These are phyloP conservation scores for Eutypella sp. DNA, from an alignment of 2,329 filamentous ascomycete species.

Conservation along the genomic window DNA sequence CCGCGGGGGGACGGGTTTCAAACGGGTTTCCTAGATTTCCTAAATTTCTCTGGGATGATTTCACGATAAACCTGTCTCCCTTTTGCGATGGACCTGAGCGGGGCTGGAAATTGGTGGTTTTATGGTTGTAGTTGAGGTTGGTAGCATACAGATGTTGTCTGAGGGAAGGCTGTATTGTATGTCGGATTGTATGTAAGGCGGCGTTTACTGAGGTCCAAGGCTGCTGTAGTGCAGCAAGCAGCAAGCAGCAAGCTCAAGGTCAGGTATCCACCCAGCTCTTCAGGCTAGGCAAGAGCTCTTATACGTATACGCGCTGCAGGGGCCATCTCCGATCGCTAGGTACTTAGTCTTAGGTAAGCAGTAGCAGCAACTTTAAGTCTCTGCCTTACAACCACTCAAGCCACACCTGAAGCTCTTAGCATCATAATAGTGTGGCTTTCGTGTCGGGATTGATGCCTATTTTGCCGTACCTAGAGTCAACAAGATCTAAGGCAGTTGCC, in stretches of 20 bases:
- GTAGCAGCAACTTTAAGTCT: too few relatives aligned
- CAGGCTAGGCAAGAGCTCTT: background rate
- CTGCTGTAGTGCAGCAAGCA: background rate
- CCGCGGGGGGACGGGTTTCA: slow-evolving; percentile 6
- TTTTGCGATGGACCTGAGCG: background rate
- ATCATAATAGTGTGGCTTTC: too few relatives aligned
- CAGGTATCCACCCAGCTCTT: background rate
- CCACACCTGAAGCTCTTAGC: too few relatives aligned
- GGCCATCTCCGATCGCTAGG: background rate
- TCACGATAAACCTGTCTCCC: background rate
- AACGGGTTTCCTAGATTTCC: too few relatives aligned
- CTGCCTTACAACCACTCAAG: too few relatives aligned
- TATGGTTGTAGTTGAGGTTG: background rate
- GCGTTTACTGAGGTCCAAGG: background rate
- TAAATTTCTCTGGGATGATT: too few relatives aligned
- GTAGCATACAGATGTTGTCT: background rate
- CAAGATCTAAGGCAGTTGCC: too few relatives aligned
- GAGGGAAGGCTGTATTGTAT: background rate
- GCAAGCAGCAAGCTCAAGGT: background rate
- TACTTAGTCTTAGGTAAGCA: background rate
- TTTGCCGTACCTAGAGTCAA: too few relatives aligned
- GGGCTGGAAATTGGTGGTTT: background rate
- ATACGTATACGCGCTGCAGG: background rate
- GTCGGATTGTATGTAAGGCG: too few relatives aligned
- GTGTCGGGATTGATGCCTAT: too few relatives aligned